These are phyloP conservation scores for Trichoderma sp. DNA, from an alignment of 2,329 filamentous ascomycete species.

Conservation along the genomic window DNA sequence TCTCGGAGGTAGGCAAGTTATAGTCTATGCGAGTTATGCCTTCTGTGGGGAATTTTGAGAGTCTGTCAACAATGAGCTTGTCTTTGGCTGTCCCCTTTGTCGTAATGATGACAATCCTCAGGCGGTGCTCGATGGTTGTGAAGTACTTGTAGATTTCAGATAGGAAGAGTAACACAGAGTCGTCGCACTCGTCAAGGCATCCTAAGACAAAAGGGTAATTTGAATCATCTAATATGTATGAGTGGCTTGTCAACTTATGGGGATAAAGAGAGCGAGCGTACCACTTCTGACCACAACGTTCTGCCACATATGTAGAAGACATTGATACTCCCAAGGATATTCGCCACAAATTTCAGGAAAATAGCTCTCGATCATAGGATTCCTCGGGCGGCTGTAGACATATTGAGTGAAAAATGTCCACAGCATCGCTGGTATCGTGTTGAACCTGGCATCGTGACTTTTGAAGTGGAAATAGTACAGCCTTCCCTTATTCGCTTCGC, in stretches of 20 bases:
- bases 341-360: neutral
- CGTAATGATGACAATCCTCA: neutral
- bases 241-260: neutral
- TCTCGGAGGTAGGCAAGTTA: neutral
- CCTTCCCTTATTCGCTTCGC: neutral
- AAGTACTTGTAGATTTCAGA: neutral
- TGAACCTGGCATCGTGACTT: neutral
- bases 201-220: neutral
- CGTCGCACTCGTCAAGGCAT: conserved; percentile 2
- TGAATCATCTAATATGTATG: neutral
- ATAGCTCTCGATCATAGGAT: neutral
- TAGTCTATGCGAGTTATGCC: neutral
- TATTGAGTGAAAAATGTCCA: neutral
- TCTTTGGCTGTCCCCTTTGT: neutral
- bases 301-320: neutral
- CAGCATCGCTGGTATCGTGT: neutral
- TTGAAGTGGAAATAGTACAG: neutral
- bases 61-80: neutral
- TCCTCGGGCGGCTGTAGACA: neutral
- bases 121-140: neutral
- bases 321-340: neutral
- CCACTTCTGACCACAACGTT: neutral
- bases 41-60: neutral
- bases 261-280: neutral
- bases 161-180: neutral